Conservation (phyloP, 129 eudicot species). For the Daucus carota region DH1_v3.0 NC_030381.2:39683501-39684000, state of each 20-base stretch:
- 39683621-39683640: not conserved
- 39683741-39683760: not conserved
- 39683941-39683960: slow-evolving; percentile 56
- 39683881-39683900: slow-evolving; percentile 83
- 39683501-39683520: not conserved
- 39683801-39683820: slow-evolving; percentile 69
- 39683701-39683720: no score
- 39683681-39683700: no score
- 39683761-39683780: slow-evolving; percentile 32
- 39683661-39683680: not conserved
- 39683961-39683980: slow-evolving; percentile 76
- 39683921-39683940: slow-evolving; percentile 63
- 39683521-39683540: not conserved
- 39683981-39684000: slow-evolving; percentile 64
- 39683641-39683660: not conserved
- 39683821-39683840: slow-evolving; percentile 85
- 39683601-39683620: not conserved
- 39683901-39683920: slow-evolving; percentile 73
- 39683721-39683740: no score
- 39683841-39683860: slow-evolving; percentile 72
- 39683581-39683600: not conserved
- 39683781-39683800: slow-evolving; percentile 63
- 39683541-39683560: not conserved
- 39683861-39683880: slow-evolving; percentile 62
- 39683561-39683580: not conserved